Base-by-base conservation (phyloP, 371 early-diverging fungal genomes). In the Blakeslea trispora region DNA sequence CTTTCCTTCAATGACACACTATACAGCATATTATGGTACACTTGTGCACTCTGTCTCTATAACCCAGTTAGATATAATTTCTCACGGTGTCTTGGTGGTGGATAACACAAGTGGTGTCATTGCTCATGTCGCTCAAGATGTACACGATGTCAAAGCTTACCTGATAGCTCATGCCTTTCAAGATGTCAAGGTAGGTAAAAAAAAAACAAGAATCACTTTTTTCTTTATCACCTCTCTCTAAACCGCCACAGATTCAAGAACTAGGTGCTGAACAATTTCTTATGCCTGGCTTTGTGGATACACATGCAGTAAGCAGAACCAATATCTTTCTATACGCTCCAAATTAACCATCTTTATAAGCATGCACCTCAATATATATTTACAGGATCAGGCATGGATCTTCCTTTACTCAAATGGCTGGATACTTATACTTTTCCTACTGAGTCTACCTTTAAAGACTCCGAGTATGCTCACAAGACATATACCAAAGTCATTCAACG, bases 281-380 rank as follows among this genome's bases (percentile, higher is more conserved):
- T 48, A 76, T 93, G 53, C 97, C 92, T 31, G 91, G 97, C 0
- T 84, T 95, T 34, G 79, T 96, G 43, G 97, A 96, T 61, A 93
- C 94, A 4, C 97, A 96, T 66, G 89, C 89, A 32, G 81, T 82
- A 78, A 61, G 72, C 7, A 28, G 28, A 3, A 28, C 7, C 28
- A 5, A 3, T 28, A 3, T 7, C 7, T 28, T 28, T 7, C 28
- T 28, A 5, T 28, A 3, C 28, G 7, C 28, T 28, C 28, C 7
- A 28, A 28, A 28, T 7, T 28, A 28, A 28, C 7, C 49, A 17
- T 45, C 3, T 34, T 19, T 14, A 37, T 69, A 84, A n/a, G 81
- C 97, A 97, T 66, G 95, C 95, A n/a, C 91, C 96, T n/a, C 97
- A 97, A 78, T 93, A 88, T 61, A 76, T 88, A 34, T 92, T 87